A percentile compares a stretch with the other conserved stretches of the same genome.
Conservation (phyloP, 179 eudicot genomes). For the Nepenthes alata region DNA sequence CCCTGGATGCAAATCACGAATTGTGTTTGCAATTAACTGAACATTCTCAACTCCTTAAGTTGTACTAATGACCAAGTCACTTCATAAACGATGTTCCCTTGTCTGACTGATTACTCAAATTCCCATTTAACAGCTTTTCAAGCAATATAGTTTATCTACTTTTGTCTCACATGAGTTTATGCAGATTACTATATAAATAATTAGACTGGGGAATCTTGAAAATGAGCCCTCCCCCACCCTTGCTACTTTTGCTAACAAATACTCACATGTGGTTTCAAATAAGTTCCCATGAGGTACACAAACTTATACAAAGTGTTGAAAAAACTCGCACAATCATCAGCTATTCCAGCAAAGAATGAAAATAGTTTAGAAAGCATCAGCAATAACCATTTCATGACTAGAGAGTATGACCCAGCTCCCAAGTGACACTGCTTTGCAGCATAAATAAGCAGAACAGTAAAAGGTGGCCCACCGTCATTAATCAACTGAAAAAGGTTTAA, state of each 20-base stretch:
- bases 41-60: no score
- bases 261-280: constrained; percentile 88
- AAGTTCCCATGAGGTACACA: constrained; percentile 77
- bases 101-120: no score
- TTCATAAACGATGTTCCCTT: no score
- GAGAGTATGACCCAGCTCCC: background rate
- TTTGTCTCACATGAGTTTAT: no score
- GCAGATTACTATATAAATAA: no score
- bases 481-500: constrained; percentile 47
- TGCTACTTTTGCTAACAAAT: background rate
- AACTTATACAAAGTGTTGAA: constrained; percentile 60
- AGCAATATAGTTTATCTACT: no score
- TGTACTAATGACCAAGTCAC: no score
- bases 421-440: constrained; percentile 1
- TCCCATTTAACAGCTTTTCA: no score
- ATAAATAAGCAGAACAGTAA: background rate
- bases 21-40: no score
- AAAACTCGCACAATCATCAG: constrained; percentile 62
- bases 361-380: background rate
- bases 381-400: background rate
- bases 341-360: constrained; percentile 43
- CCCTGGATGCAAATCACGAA: no score
- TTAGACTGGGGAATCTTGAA: no score
- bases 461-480: constrained; percentile 51
- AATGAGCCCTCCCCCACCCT: no score